phyloP scores from a whole-genome alignment of 2,329 filamentous ascomycete species.

The Pseudogymnoascus destructans region DNA sequence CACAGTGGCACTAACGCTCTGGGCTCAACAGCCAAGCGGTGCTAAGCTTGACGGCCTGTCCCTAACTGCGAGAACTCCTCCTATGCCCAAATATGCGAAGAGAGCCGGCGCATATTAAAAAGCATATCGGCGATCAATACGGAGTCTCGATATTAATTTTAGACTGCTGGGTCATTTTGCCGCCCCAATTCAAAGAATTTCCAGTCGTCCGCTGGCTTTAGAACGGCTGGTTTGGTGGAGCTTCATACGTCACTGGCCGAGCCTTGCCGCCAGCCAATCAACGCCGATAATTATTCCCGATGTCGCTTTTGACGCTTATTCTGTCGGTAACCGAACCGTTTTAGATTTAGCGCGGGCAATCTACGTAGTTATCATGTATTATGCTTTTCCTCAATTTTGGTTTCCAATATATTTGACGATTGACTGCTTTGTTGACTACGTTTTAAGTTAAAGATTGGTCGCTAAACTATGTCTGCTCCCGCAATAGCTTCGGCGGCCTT shows the following conservation, averaged over 20 bases:
- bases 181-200: not conserved
- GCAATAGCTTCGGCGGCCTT: slow-evolving; percentile 37
- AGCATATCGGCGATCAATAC: slow-evolving; percentile 1
- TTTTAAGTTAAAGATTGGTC: not conserved
- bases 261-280: slow-evolving; percentile 3
- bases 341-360: not conserved
- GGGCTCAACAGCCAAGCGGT: slow-evolving; percentile 36
- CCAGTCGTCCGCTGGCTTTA: not conserved
- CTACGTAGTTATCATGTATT: slow-evolving; percentile 7
- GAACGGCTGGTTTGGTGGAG: not conserved
- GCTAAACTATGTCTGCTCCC: not conserved
- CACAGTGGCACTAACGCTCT: slow-evolving; percentile 51
- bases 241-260: not conserved
- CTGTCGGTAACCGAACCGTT: not conserved
- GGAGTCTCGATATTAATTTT: not conserved
- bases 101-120: not conserved
- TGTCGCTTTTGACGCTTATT: slow-evolving; percentile 7
- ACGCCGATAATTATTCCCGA: not conserved
- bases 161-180: not conserved
- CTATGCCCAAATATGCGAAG: not conserved
- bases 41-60: slow-evolving; percentile 12
- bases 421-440: not conserved
- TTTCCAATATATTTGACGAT: not conserved
- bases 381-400: not conserved
- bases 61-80: not conserved